Conservation (phyloP, 2,329 filamentous ascomycete genomes). For the Tympanopsis confertula region DNA sequence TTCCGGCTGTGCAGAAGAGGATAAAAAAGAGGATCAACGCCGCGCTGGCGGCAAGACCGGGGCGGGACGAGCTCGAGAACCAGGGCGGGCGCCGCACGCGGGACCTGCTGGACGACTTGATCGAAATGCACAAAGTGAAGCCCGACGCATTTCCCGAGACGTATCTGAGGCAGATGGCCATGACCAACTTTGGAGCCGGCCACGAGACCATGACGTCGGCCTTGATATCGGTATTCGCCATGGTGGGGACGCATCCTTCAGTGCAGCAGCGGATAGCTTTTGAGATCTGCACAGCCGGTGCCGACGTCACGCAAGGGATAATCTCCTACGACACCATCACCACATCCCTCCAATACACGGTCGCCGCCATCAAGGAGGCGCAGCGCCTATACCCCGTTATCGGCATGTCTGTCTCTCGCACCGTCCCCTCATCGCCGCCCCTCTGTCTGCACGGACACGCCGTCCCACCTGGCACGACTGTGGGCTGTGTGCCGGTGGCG, state of each 20-base stretch:
- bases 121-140: conserved; percentile 29
- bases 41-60: conserved; percentile 5
- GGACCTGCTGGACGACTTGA: conserved; percentile 33
- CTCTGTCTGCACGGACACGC: conserved; percentile 15
- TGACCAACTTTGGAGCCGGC: conserved; percentile 43
- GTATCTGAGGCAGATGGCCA: conserved; percentile 37
- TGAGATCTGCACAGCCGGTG: conserved; percentile 11
- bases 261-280: conserved; percentile 17
- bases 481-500: neutral
- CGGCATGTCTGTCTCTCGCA: conserved; percentile 36
- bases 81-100: conserved; percentile 8
- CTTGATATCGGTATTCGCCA: conserved; percentile 32
- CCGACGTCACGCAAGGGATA: conserved; percentile 5
- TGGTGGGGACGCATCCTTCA: conserved; percentile 26
- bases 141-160: conserved; percentile 29
- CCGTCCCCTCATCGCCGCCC: conserved; percentile 17
- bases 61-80: conserved; percentile 10
- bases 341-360: conserved; percentile 20
- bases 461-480: conserved; percentile 19
- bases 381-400: conserved; percentile 38
- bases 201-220: conserved; percentile 43
- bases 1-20: conserved; percentile 22
- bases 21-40: conserved; percentile 10
- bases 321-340: conserved; percentile 10
- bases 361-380: conserved; percentile 36